Evolutionary conservation across 176 grass and related monocot species (phyloP).

Genomic region (Zizania latifolia): DNA sequence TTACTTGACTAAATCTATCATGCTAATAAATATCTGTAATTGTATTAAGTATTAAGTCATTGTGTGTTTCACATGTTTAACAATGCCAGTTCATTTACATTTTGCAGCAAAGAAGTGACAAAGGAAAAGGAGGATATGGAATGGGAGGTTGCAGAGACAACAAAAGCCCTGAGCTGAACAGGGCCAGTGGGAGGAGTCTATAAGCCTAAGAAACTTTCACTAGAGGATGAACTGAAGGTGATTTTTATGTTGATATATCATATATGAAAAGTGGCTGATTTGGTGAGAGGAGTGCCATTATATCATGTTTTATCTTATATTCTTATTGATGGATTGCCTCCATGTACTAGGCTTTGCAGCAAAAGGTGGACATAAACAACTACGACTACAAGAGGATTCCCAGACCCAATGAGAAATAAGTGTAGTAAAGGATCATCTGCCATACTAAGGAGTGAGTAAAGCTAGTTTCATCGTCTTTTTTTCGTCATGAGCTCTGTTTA

Average conservation of each 20-base stretch:
- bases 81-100: background rate
- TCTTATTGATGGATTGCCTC: background rate
- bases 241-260: conserved; percentile 15
- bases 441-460: background rate
- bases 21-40: background rate
- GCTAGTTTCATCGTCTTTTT: background rate
- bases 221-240: conserved; percentile 90
- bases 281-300: background rate
- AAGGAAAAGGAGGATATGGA: conserved; percentile 96
- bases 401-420: conserved; percentile 57
- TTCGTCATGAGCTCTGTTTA: background rate
- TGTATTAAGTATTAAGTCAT: background rate
- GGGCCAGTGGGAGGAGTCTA: conserved; percentile 69
- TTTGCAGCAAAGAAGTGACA: conserved; percentile 76
- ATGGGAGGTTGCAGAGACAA: conserved; percentile 89
- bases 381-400: conserved; percentile 80
- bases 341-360: conserved; percentile 59
- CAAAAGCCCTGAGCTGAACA: conserved; percentile 61
- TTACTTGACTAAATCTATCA: background rate
- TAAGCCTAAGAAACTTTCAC: conserved; percentile 69
- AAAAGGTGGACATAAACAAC: conserved; percentile 85
- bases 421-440: background rate
- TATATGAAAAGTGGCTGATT: background rate
- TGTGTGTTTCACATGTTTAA: conserved; percentile 16
- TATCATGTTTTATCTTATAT: background rate